Evolutionary conservation across 23 red algal genomes (phyloP).

Genomic region (Gracilariopsis chorda): DNA sequence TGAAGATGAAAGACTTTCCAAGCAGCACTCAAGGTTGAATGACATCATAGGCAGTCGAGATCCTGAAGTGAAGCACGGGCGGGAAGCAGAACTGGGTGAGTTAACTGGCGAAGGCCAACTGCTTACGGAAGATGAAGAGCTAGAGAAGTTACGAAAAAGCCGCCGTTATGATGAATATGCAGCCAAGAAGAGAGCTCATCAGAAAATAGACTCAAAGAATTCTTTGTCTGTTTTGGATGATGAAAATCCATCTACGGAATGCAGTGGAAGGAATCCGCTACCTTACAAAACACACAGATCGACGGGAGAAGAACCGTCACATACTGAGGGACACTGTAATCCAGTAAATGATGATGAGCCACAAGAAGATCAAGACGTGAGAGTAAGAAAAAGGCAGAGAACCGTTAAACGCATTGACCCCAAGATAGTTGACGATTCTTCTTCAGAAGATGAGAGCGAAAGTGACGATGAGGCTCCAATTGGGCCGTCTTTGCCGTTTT

Average conservation of each 20-base stretch:
- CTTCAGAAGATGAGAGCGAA: constrained; percentile 14
- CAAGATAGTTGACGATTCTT: constrained; percentile 57
- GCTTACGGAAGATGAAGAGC: constrained; percentile 23
- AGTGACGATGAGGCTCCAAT: constrained; percentile 22
- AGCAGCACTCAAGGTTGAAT: too few relatives aligned
- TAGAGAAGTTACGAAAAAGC: constrained; percentile 29
- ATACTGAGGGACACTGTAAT: too few relatives aligned
- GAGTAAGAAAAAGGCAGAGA: neutral
- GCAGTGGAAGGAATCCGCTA: too few relatives aligned
- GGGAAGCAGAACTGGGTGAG: neutral
- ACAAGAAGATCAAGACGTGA: neutral
- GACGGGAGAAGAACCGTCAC: too few relatives aligned
- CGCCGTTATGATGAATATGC: constrained; percentile 12
- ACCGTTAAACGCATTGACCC: constrained; percentile 29
- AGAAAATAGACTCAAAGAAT: neutral
- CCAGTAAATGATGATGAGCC: too few relatives aligned
- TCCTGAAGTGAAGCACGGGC: neutral
- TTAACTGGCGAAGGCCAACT: neutral
- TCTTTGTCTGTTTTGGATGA: too few relatives aligned
- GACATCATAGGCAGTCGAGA: too few relatives aligned
- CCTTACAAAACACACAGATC: too few relatives aligned
- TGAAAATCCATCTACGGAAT: too few relatives aligned
- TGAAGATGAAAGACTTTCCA: neutral
- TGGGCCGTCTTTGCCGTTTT: constrained; percentile 16
- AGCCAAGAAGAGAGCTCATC: neutral